phyloP scores from a whole-genome alignment of 1,284 basidiomycete genomes.

The Tilletia walkeri region DNA sequence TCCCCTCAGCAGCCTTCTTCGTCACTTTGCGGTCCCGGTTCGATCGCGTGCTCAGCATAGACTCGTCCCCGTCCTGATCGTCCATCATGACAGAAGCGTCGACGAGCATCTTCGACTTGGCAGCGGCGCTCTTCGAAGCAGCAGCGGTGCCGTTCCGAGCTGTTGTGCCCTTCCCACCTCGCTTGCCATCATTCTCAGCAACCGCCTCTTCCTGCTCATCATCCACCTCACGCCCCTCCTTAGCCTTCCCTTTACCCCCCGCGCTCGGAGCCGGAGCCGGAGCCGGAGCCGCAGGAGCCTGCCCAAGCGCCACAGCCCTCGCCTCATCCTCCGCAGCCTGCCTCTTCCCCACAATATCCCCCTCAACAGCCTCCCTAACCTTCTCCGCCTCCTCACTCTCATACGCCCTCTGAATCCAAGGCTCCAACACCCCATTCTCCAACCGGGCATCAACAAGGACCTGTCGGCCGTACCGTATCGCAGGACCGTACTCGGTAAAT shows the following conservation, averaged over 20 bases:
- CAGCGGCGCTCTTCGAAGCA: not conserved
- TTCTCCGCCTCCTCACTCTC: not conserved
- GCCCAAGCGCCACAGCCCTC: not conserved
- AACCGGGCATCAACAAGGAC: conserved; percentile 11
- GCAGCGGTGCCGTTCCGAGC: no score
- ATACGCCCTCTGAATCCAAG: not conserved
- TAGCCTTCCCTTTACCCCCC: not conserved
- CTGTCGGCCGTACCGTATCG: not conserved
- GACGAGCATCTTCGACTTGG: conserved; percentile 2
- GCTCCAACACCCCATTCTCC: conserved; percentile 7
- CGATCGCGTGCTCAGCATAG: not conserved
- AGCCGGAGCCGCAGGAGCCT: not conserved
- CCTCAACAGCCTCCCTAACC: not conserved
- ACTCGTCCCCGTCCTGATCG: not conserved
- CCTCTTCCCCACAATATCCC: not conserved
- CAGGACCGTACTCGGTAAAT: conserved; percentile 6
- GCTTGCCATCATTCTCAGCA: not conserved
- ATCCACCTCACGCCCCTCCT: not conserved
- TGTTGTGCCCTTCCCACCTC: not conserved
- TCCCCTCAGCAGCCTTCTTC: conserved; percentile 5
- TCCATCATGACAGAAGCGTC: not conserved
- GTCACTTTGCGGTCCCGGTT: not conserved
- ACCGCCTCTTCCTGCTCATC: conserved; percentile 1
- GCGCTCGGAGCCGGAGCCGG: not conserved
- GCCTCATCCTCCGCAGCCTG: conserved; percentile 2